Evolutionary conservation across 768 basidiomycete genomes (phyloP), one percentile per base, ranked within the genome.

Genomic region (Suillus weaverae): DNA sequence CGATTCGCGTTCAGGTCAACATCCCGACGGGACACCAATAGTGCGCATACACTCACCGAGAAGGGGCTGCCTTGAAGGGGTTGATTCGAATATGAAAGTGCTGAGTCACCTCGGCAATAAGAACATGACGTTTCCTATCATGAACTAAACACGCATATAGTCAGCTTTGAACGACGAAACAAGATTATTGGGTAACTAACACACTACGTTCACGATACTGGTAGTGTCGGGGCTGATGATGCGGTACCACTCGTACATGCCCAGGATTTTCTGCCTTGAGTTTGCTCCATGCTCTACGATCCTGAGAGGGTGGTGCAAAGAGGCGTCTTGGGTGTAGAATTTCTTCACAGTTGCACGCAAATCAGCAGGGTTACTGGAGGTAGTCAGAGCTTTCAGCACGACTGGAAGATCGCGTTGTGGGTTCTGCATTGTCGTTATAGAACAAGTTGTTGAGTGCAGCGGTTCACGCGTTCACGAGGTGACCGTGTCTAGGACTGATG

Each of bases 241-340:
- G 46, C 86, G 84, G 71, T 87, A 86, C 85, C 86, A 88, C 85
- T 87, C 86, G 68, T 84, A 86, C 30, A 89, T 80, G 8, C 80
- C 83, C 32, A 87, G 75, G 14, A 89, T 74, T 9, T 72, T 72
- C 5, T 85, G 81, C 59, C 86, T 79, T 16, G 86, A 87, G 59
- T 79, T 77, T 14, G 78, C 76, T 0, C 76, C 80, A 5, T 82
- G 74, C 3, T 70, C 62, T 16, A 89, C 82, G 48, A 76, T 72
- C 73, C 81, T 85, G 20, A 88, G 67, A 0, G 87, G 87, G 71
- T 89, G 86, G 48, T 80, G 79, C 70, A 89, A 86, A 0, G 76
- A 79, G 26, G 84, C 85, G 66, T 88, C 81, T 5, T 76, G 73
- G 1, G 82, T 79, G 76, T 85, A 83, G 70, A 85, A 88, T 41